These are phyloP conservation scores for Pythium phragmitis DNA, from an alignment of 352 stramenopile species.

Conservation along the genomic window DNA sequence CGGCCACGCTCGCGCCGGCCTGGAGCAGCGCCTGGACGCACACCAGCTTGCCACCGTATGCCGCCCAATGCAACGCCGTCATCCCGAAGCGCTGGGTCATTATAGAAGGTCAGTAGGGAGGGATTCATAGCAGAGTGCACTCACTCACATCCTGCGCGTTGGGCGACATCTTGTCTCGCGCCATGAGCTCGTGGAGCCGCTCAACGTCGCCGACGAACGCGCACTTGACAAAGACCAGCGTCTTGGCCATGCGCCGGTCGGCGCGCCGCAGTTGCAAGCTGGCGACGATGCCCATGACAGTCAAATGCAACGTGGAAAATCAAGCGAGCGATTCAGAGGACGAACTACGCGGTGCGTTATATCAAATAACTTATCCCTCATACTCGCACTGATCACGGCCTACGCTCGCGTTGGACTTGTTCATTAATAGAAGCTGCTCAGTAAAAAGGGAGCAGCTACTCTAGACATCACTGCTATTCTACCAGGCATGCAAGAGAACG, in stretches of 20 bases:
- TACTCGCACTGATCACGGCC: too few relatives aligned
- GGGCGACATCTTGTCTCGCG: slow-evolving; percentile 44
- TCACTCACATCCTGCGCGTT: slow-evolving; percentile 54
- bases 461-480: background rate
- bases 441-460: background rate
- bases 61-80: slow-evolving; percentile 75
- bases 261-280: slow-evolving; percentile 24
- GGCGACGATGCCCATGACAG: slow-evolving; percentile 23
- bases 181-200: slow-evolving; percentile 50
- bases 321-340: too few relatives aligned
- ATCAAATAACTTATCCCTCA: too few relatives aligned
- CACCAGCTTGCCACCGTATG: slow-evolving; percentile 55
- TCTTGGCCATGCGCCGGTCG: slow-evolving; percentile 37
- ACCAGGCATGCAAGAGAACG: background rate
- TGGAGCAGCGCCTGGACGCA: slow-evolving; percentile 58
- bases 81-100: slow-evolving; percentile 66
- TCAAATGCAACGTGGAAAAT: too few relatives aligned
- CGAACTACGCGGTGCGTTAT: too few relatives aligned
- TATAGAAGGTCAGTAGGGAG: background rate
- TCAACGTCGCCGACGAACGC: slow-evolving; percentile 52
- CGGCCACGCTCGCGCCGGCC: slow-evolving; percentile 37
- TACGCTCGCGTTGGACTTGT: too few relatives aligned
- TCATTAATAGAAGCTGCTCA: background rate
- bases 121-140: slow-evolving; percentile 68
- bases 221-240: slow-evolving; percentile 52